phyloP scores from a whole-genome alignment of 2,329 filamentous ascomycete species.

The Sporothrix brasiliensis region DNA sequence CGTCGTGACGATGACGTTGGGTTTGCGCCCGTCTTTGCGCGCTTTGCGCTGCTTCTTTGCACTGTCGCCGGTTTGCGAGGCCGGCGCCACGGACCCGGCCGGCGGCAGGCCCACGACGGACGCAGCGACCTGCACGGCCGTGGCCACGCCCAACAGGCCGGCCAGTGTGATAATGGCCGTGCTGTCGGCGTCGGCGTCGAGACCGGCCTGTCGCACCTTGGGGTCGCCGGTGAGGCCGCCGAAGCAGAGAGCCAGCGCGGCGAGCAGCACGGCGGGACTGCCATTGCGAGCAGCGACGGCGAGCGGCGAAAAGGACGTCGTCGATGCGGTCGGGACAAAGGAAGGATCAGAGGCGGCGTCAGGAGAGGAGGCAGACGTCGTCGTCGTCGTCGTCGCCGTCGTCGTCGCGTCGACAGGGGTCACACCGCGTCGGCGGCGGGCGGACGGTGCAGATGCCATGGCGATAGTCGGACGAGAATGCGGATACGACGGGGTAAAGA shows the following conservation, averaged over 20 bases:
- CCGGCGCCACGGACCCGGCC: constrained; percentile 49
- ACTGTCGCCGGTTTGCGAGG: constrained; percentile 49
- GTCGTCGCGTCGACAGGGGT: neutral
- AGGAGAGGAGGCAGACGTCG: neutral
- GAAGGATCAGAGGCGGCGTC: constrained; percentile 19
- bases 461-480: neutral
- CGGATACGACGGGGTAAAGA: neutral
- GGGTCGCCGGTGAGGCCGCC: constrained; percentile 38
- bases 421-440: constrained; percentile 30
- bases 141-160: constrained; percentile 41
- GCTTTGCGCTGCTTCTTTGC: constrained; percentile 52
- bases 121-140: constrained; percentile 51
- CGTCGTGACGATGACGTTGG: constrained; percentile 51
- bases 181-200: constrained; percentile 26
- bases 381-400: too few species aligned
- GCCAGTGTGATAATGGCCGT: constrained; percentile 39
- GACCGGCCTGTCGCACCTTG: neutral
- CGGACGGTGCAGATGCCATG: constrained; percentile 22
- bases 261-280: constrained; percentile 40
- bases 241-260: constrained; percentile 40
- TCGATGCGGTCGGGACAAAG: constrained; percentile 27
- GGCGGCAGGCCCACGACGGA: constrained; percentile 65
- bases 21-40: constrained; percentile 49
- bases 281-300: constrained; percentile 41
- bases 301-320: constrained; percentile 32